Evolutionary conservation across 257 asterid species (phyloP).

Genomic region (Paulownia fortunei): DNA sequence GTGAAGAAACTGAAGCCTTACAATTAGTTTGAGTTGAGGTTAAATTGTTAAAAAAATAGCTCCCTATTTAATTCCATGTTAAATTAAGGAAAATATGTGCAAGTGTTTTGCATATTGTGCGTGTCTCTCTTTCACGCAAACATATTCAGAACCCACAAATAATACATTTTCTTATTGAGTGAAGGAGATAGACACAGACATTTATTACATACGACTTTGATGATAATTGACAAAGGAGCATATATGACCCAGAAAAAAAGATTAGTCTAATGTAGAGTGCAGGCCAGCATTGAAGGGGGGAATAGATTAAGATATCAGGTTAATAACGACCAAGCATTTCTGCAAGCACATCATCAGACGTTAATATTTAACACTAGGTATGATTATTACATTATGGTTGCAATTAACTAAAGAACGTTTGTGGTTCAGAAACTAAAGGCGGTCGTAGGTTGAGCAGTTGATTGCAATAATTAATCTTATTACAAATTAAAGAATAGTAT

Average conservation of each 20-base stretch:
- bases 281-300: conserved; percentile 9
- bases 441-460: conserved; percentile 45
- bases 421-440: conserved; percentile 48
- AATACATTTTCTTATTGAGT: not conserved
- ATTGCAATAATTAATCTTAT: conserved; percentile 37
- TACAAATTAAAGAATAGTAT: not conserved
- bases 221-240: not conserved
- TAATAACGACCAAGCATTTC: conserved; percentile 31
- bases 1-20: no score
- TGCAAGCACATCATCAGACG: not conserved
- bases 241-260: not conserved
- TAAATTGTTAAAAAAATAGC: no score
- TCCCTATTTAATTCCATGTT: no score
- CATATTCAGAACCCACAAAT: not conserved
- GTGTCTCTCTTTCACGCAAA: no score
- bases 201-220: not conserved
- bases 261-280: conserved; percentile 5
- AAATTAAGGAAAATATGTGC: no score
- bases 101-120: no score
- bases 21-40: no score
- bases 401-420: conserved; percentile 35
- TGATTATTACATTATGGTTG: conserved; percentile 10
- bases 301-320: conserved; percentile 32
- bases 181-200: not conserved
- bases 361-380: not conserved